These are phyloP conservation scores for Leccinum fibrillosum DNA, from an alignment of 768 basidiomycete species.

Conservation along the genomic window DNA sequence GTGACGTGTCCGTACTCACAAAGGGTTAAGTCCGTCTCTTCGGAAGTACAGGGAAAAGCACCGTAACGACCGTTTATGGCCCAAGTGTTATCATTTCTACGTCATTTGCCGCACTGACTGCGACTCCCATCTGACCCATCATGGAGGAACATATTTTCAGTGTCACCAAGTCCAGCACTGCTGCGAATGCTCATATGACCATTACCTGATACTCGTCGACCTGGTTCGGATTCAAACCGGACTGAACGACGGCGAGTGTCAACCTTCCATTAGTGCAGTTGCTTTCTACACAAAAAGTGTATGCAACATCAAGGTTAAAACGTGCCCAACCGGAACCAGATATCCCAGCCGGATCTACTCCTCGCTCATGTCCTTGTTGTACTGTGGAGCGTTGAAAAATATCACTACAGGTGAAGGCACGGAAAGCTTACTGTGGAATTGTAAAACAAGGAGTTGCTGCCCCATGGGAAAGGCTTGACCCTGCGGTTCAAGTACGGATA, in stretches of 20 bases:
- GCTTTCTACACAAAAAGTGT: background rate
- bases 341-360: constrained; percentile 13
- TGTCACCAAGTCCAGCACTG: constrained; percentile 11
- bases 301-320: background rate
- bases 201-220: constrained; percentile 22
- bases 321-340: background rate
- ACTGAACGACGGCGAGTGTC: background rate
- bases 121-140: background rate
- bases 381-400: constrained; percentile 34
- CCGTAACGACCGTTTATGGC: constrained; percentile 52
- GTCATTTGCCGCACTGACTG: constrained; percentile 49
- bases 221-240: background rate
- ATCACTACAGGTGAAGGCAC: background rate
- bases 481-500: constrained; percentile 79
- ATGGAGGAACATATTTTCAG: constrained; percentile 1
- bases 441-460: constrained; percentile 78
- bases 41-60: constrained; percentile 49
- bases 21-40: background rate
- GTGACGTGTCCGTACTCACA: constrained; percentile 25
- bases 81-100: constrained; percentile 58
- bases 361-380: constrained; percentile 60
- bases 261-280: background rate
- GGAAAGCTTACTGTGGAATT: constrained; percentile 59
- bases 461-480: constrained; percentile 83
- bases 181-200: constrained; percentile 11